phyloP scores from a whole-genome alignment of 495 filamentous ascomycete genomes.

The Penicillium coprophilum region DNA sequence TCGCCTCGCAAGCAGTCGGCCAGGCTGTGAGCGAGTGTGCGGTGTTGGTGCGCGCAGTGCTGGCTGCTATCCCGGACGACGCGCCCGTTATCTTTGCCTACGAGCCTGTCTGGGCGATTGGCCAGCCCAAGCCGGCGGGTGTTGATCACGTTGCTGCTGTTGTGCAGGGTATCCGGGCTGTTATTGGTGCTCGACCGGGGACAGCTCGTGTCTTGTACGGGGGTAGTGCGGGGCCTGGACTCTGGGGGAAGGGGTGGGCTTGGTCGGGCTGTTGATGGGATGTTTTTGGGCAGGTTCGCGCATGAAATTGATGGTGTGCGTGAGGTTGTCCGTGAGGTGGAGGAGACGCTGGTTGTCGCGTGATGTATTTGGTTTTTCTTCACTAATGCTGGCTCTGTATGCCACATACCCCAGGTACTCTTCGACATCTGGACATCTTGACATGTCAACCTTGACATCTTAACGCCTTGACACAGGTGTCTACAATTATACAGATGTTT shows the following conservation, averaged over 20 bases:
- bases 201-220: conserved; percentile 71
- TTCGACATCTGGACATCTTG: neutral
- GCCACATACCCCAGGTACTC: neutral
- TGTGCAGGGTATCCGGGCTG: conserved; percentile 56
- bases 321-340: conserved; percentile 69
- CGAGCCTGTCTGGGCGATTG: conserved; percentile 90
- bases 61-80: conserved; percentile 55
- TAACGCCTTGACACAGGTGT: neutral
- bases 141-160: conserved; percentile 71
- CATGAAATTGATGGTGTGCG: conserved; percentile 69
- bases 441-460: neutral
- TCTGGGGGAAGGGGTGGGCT: conserved; percentile 59
- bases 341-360: conserved; percentile 34
- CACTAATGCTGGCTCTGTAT: neutral
- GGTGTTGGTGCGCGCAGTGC: conserved; percentile 59
- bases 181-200: conserved; percentile 45
- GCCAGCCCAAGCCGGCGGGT: conserved; percentile 66
- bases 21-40: conserved; percentile 64
- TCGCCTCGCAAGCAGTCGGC: conserved; percentile 53
- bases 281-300: conserved; percentile 80
- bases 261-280: conserved; percentile 69
- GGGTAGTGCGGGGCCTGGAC: conserved; percentile 74
- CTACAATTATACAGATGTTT: neutral
- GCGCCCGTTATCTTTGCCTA: conserved; percentile 79
- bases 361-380: neutral